Conservation (phyloP, 2,329 filamentous ascomycete genomes). For the Aquanectria penicillioides region DNA sequence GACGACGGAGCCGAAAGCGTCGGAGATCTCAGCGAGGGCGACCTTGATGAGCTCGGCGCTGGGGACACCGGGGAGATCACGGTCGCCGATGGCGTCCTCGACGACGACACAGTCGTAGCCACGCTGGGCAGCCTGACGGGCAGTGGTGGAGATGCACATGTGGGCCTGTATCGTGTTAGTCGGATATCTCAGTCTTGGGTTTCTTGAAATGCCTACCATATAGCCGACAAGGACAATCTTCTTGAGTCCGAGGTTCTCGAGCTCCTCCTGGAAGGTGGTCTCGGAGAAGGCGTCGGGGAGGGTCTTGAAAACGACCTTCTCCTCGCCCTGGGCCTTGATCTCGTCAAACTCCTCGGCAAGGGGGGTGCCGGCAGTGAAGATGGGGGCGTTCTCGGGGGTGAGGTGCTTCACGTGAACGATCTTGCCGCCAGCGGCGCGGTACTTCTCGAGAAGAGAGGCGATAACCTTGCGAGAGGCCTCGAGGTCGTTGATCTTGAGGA, state of each 20-base stretch:
- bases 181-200: accelerated
- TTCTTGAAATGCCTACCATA: constrained; percentile 55
- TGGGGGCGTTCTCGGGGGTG: constrained; percentile 67
- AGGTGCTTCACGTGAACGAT: constrained; percentile 71
- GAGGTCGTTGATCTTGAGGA: constrained; percentile 65
- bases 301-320: constrained; percentile 68
- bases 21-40: constrained; percentile 67
- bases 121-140: constrained; percentile 66
- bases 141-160: constrained; percentile 71
- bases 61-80: constrained; percentile 70
- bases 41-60: constrained; percentile 63
- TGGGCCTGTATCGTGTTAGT: constrained; percentile 59
- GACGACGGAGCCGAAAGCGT: constrained; percentile 72
- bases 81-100: constrained; percentile 71
- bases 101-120: constrained; percentile 72
- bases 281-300: constrained; percentile 68
- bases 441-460: constrained; percentile 64
- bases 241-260: constrained; percentile 60
- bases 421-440: constrained; percentile 60
- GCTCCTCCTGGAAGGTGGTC: constrained; percentile 63
- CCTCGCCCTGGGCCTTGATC: constrained; percentile 61
- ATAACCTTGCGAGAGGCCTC: constrained; percentile 65
- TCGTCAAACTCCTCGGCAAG: constrained; percentile 71
- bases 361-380: constrained; percentile 71
- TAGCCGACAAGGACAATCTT: constrained; percentile 72